Conservation (phyloP, 257 asterid genomes). For the Lantana camara region DNA sequence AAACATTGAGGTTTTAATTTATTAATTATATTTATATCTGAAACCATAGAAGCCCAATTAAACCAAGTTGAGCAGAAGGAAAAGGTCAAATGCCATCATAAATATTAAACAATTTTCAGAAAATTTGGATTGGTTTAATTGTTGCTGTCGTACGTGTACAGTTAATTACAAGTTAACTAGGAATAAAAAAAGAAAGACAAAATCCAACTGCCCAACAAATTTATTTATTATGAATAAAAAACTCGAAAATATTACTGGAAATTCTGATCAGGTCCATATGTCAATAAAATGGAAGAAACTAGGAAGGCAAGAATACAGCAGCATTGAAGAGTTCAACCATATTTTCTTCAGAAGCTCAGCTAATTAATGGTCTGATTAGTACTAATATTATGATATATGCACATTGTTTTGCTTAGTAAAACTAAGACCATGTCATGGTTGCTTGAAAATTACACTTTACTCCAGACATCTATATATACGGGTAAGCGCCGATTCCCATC, state of each 20-base stretch:
- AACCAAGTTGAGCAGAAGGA: neutral
- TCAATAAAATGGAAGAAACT: neutral
- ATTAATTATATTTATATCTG: too few relatives aligned
- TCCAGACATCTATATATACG: slow-evolving; percentile 9
- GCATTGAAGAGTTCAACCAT: neutral
- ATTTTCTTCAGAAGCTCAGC: neutral
- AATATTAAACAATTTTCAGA: neutral
- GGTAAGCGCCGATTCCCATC: neutral
- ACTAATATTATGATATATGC: neutral
- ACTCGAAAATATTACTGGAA: neutral
- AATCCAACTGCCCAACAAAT: neutral
- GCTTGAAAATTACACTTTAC: neutral
- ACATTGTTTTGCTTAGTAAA: neutral
- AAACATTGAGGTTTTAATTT: too few relatives aligned
- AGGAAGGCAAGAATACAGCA: neutral
- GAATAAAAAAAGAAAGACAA: too few relatives aligned
- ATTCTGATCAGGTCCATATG: neutral
- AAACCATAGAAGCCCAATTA: too few relatives aligned
- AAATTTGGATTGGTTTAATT: neutral
- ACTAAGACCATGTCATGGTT: neutral
- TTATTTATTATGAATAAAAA: neutral
- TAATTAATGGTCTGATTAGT: neutral
- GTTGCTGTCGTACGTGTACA: neutral
- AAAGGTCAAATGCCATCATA: neutral
- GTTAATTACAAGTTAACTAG: neutral